Conservation (phyloP, 345 rosid species). For the Mallotus nudiflorus region DNA sequence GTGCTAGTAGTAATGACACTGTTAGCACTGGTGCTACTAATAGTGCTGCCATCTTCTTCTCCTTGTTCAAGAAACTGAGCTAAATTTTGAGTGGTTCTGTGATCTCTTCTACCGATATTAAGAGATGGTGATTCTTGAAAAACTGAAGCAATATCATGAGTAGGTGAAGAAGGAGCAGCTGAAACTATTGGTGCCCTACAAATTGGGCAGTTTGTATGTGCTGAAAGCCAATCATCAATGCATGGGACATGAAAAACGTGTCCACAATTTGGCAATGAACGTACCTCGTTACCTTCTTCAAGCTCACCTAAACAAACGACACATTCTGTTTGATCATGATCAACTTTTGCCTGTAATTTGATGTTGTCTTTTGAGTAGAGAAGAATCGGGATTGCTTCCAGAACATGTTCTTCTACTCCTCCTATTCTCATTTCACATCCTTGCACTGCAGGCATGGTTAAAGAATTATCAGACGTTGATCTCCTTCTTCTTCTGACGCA, state of each 20-base stretch:
- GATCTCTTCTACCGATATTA: not conserved
- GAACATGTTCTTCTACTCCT: slow-evolving; percentile 38
- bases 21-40: not conserved
- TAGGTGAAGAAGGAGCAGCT: too few relatives aligned
- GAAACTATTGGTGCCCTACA: slow-evolving; percentile 44
- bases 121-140: not conserved
- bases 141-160: not conserved
- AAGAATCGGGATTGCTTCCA: slow-evolving; percentile 40
- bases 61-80: slow-evolving; percentile 10
- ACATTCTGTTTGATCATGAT: slow-evolving; percentile 39
- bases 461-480: not conserved
- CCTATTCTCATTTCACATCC: slow-evolving; percentile 17
- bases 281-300: slow-evolving; percentile 50
- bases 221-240: slow-evolving; percentile 65
- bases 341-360: too few relatives aligned
- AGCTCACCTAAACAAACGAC: slow-evolving; percentile 55
- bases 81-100: not conserved
- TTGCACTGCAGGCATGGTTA: not conserved
- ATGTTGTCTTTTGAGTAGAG: slow-evolving; percentile 20
- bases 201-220: slow-evolving; percentile 61
- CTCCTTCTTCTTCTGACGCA: slow-evolving; percentile 20
- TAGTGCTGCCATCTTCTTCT: not conserved
- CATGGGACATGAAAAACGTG: slow-evolving; percentile 75
- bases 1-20: not conserved
- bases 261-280: slow-evolving; percentile 63